phyloP scores from a whole-genome alignment of 495 filamentous ascomycete genomes.

The Annulohypoxylon moriforme region DNA sequence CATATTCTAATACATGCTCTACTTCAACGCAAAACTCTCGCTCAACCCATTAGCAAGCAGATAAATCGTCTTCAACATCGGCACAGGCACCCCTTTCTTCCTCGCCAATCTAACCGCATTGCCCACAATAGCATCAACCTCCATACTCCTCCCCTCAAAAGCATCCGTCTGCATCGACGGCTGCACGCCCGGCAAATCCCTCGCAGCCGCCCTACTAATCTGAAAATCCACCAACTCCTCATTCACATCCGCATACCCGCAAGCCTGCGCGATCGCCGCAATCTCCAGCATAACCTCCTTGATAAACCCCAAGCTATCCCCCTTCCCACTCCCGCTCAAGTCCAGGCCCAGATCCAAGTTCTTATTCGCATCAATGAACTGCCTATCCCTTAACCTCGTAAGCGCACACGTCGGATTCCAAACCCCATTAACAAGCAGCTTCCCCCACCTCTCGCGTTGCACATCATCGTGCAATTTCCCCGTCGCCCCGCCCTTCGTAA shows the following conservation, averaged over 20 bases:
- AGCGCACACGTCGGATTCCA: constrained; percentile 67
- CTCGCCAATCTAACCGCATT: constrained; percentile 59
- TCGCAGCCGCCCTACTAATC: constrained; percentile 49
- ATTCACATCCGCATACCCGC: constrained; percentile 55
- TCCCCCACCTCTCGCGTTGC: constrained; percentile 63
- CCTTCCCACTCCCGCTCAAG: background rate
- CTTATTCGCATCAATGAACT: constrained; percentile 53
- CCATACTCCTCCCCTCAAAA: constrained; percentile 52
- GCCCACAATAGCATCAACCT: constrained; percentile 66
- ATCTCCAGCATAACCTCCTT: constrained; percentile 64
- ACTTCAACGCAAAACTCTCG: constrained; percentile 36
- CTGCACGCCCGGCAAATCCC: constrained; percentile 52
- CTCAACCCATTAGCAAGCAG: constrained; percentile 47
- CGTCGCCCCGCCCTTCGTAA: constrained; percentile 54
- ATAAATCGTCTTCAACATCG: constrained; percentile 60
- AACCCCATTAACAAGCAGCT: constrained; percentile 61
- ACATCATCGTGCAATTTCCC: constrained; percentile 58
- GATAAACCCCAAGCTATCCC: constrained; percentile 50
- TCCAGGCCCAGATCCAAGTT: background rate
- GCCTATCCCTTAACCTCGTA: constrained; percentile 55
- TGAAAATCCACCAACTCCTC: constrained; percentile 52
- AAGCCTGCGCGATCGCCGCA: constrained; percentile 55
- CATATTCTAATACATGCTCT: too few species aligned
- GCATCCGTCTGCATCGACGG: constrained; percentile 64
- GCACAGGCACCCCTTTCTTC: constrained; percentile 54